Evolutionary conservation across 768 basidiomycete genomes (phyloP), one percentile per base, ranked within the genome.

Genomic region (Pholiota molesta): DNA sequence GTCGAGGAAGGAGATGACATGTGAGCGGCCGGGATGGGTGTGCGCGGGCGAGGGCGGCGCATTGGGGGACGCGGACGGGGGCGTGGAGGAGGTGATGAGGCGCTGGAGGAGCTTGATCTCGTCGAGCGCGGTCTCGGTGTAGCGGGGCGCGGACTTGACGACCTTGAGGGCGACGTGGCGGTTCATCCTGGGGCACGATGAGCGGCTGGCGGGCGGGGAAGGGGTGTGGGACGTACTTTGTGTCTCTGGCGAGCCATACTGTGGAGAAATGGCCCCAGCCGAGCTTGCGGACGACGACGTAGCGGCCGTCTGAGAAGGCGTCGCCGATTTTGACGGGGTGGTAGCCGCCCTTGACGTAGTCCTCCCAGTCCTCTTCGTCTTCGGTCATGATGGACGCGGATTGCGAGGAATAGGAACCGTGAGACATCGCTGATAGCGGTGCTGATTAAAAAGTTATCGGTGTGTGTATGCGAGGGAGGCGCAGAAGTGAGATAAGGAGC

Each of bases 101-200:
- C 96, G 90, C 70, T 98, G 95, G 19, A 98, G 85, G 2, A 99
- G 90, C 73, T 98, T 98, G 78, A 99, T 99, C 79, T 99, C 97
- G 79, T 99, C 97, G 35, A 99, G 81, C 0, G 97, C 97, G 0
- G 97, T 99, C 73, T 99, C 97, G 0, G 97, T 99, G 76, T 99
- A 99, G 53, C 97, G 83, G 0, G 90, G 88, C 0, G 97, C 97
- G 16, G 96, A 97, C 77, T 99, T 99, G 75, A 99, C 97, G 71
- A 99, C 94, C 77, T 99, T 99, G 74, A 99, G 89, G 14, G 97
- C 97, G 69, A 99, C 97, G 77, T 99, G 97, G 53, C 95, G 92
- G 68, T 92, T 89, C 78, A 95, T 83, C 72, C 97, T 99, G 77
- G 60, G 3, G 42, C 35, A 52, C 39, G 42, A 55, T 52, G 33